Base-by-base conservation (phyloP, 169 alveolate genomes). In the Miamiensis avidus region DNA sequence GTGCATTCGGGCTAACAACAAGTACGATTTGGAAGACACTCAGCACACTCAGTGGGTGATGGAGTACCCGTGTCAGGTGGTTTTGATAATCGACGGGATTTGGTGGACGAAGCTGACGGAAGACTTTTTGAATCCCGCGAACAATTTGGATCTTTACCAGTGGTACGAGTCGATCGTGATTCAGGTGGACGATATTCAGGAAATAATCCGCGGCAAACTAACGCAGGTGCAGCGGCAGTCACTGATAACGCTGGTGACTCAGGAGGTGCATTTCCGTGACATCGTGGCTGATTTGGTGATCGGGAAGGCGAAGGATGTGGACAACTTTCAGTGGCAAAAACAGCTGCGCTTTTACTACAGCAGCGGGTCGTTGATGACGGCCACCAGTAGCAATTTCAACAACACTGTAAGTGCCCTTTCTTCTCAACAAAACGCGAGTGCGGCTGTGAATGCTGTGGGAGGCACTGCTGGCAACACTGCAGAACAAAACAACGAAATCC, bases 241-340 rank as follows among this genome's bases (percentile, higher is more conserved):
- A 25, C 93, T 96, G 27, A 93, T 97, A 65, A 97, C 98, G 6
- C 88, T 98, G 83, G 96, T 97, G 31, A 98, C 98, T 29, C 95
- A 96, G 87, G 98, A 96, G 87, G 99, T 98, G 29, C 99, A 98
- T 94, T 95, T 95, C 86, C 91, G 98, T 82, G 99, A 98, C 86
- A 97, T 97, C 69, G 91, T 97, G 29, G 98, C 96, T 83, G 95
- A 92, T 49, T 87, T 95, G 81, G 89, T 89, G 73, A 90, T 90
- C 31, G 94, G 89, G 29, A 91, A 91, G 74, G 94, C 96, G 72
- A 88, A 92, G 11, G 81, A 88, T 32, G 91, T 94, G 30, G 85
- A 93, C 34, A 97, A 96, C 86, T 98, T 98, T 89, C 93, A 93
- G 88, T 98, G 99, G 99, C 96, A 96, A 87, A 93, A 97, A 90